Percentiles rank a stretch among this genome's conserved stretches.
These are phyloP conservation scores for Aspergillus eucalypticola DNA, from an alignment of 2,329 filamentous ascomycete species.

Conservation along the genomic window DNA sequence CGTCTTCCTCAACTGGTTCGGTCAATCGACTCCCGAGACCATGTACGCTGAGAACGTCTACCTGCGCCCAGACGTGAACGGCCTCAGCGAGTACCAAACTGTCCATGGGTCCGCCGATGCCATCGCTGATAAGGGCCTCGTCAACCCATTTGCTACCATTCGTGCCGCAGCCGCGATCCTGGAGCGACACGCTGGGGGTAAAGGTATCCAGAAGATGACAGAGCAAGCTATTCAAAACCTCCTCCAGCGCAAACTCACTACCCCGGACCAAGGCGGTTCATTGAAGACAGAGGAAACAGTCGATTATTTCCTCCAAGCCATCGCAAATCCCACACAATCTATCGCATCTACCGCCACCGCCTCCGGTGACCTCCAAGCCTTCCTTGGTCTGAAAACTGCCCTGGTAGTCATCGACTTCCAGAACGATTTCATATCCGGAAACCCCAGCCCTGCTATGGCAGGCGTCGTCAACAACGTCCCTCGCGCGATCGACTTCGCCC, in stretches of 20 bases:
- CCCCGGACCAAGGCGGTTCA: slow-evolving; percentile 3
- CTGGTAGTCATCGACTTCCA: too few relatives aligned
- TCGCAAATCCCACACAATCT: too few relatives aligned
- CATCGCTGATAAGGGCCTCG: neutral
- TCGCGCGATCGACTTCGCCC: neutral
- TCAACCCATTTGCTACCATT: slow-evolving; percentile 6
- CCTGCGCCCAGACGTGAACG: neutral
- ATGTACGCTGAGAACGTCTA: slow-evolving; percentile 9
- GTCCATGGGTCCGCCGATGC: slow-evolving; percentile 8
- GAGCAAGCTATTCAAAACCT: slow-evolving; percentile 1
- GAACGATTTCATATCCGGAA: neutral
- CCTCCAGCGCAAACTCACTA: neutral
- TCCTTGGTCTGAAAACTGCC: too few relatives aligned
- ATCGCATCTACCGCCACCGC: too few relatives aligned
- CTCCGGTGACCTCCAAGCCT: too few relatives aligned
- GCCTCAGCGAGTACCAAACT: slow-evolving; percentile 9
- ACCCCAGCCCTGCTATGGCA: neutral
- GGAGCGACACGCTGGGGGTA: neutral
- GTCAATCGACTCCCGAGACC: neutral
- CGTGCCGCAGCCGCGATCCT: slow-evolving; percentile 2
- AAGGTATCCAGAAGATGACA: neutral
- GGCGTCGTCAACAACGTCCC: slow-evolving; percentile 1
- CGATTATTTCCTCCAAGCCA: too few relatives aligned
- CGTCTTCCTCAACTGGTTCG: slow-evolving; percentile 6
- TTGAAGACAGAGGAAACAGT: neutral